Base-by-base conservation (phyloP, 306 rosid genomes). In the Psophocarpus tetragonolobus region DNA sequence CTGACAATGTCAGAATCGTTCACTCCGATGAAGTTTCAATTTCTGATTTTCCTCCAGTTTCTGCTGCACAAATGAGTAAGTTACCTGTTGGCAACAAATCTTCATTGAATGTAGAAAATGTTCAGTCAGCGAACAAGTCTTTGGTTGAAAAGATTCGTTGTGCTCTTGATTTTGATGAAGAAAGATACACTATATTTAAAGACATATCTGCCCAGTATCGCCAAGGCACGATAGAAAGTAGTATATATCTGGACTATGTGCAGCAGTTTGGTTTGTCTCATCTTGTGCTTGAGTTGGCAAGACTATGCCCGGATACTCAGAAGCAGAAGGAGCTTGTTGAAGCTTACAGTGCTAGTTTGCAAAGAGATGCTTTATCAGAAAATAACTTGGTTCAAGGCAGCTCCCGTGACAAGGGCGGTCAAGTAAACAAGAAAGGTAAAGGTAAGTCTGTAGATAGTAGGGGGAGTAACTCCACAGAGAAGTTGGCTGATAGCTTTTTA, bases 101-200 rank as follows among this genome's bases (percentile, higher is more conserved):
- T 77, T 21, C 35, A 30, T 64, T 71, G 64, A 87, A 85, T 4
- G 77, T 75, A 77, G 92, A 68, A 35, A 86, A 86, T 75, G 94
- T 95, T 65, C 94, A 92, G 23, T 87, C 91, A 84, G 99, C 99
- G 66, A 95, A 95, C 77, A 91, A 90, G 81, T 87, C 99, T 53
- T 79, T 95, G 82, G 94, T 95, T 73, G 99, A 92, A 68, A 92
- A 88, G 91, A 92, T 95, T 74, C 94, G 85, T 1, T 61, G 87
- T 69, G 93, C 88, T 32, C 97, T 95, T 76, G 97, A 92, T 53
- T 89, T 85, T 88, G 92, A 92, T 26, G 88, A 86, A 81, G 99
- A 91, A 10, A 92, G 80, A 58, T 95, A 88, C 71, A 9, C 82
- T 35, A 12, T 80, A 47, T 92, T 95, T 73, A 95, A 91, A 84